Conservation (phyloP, 2,329 filamentous ascomycete genomes). For the Fusarium hostae region DNA sequence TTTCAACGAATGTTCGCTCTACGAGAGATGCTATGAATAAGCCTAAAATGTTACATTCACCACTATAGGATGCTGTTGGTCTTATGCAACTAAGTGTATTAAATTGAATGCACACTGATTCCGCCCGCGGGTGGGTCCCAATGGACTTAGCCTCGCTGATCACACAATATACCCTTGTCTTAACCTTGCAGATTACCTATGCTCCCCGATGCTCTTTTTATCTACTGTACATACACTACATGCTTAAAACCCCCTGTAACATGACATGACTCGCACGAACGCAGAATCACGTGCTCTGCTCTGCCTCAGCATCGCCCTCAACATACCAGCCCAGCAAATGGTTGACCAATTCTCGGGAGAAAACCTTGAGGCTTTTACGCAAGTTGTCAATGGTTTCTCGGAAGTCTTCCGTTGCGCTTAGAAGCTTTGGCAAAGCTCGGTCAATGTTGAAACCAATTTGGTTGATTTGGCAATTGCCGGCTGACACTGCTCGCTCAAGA, state of each 20-base stretch:
- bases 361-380: constrained; percentile 13
- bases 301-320: constrained; percentile 1
- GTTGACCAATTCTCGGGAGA: constrained; percentile 4
- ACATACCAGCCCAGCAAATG: constrained; percentile 6
- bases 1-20: too few relatives aligned
- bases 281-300: neutral
- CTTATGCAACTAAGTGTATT: neutral
- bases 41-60: neutral
- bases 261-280: neutral
- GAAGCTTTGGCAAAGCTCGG: neutral
- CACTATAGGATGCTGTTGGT: neutral
- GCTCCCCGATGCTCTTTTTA: too few relatives aligned
- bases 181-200: neutral
- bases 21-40: too few relatives aligned
- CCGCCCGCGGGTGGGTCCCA: neutral
- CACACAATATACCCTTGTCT: neutral
- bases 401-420: constrained; percentile 4
- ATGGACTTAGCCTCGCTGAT: neutral
- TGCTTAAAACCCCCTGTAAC: neutral
- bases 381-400: constrained; percentile 5
- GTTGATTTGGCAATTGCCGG: constrained; percentile 6
- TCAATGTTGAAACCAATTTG: constrained; percentile 6
- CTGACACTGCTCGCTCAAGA: constrained; percentile 1
- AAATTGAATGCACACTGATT: neutral
- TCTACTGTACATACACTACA: neutral